Evolutionary conservation across 768 basidiomycete species (phyloP), one percentile per base, ranked within the genome.

Genomic region (Pilatotrama ljubarskyi): DNA sequence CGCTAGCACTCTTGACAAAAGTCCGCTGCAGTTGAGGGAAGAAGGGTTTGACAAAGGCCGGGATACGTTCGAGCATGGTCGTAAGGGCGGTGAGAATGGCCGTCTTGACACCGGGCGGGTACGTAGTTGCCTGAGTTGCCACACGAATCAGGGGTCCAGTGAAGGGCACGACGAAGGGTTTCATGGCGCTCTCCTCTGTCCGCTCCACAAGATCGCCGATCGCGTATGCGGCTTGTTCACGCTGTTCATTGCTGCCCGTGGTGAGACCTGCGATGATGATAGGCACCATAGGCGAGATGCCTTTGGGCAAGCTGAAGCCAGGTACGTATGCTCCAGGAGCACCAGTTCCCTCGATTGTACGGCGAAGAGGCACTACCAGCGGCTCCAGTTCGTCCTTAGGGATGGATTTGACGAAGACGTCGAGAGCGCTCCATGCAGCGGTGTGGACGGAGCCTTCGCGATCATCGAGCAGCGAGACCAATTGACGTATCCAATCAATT

Each of bases 21-120:
- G 95, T 98, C 35, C 95, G 85, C 68, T 98, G 96, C 35, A 98
- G 76, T 68, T 98, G 97, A 2, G 96, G 97, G 83, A 98, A 98
- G 87, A 98, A 98, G 2, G 96, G 96, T 72, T 91, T 93, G 66
- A 98, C 93, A 65, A 96, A 91, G 3, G 81, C 77, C 0, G 95
- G 95, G 22, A 97, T 95, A 44, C 84, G 82, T 63, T 87, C 85
- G 42, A 98, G 79, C 85, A 98, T 92, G 20, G 87, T 84, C 0
- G 87, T 84, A 50, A 99, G 82, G 5, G 95, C 92, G 35, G 82
- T 84, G 29, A 99, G 81, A 65, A 99, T 95, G 13, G 90, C 95
- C 4, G 85, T 85, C 76, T 98, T 98, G 73, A 98, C 94, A 20
- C 87, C 91, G 0, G 95, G 91, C 7, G 97, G 94, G 72, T 94